These are phyloP conservation scores for Rhodotorula graminis DNA, from an alignment of 768 basidiomycete genomes.

Conservation along the genomic window DNA sequence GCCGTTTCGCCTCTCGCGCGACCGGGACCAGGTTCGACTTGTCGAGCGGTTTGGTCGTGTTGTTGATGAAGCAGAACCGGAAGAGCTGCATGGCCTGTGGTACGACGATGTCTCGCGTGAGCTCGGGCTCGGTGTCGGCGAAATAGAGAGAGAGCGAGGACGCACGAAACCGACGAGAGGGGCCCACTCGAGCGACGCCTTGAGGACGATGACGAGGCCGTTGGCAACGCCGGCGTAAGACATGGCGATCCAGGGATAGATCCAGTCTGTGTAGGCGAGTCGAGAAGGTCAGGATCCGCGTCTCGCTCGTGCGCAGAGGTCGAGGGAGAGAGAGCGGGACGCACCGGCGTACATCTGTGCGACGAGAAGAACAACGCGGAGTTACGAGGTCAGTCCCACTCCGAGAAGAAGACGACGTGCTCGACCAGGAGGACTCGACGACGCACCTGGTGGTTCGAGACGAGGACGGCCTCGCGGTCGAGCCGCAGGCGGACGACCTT, in stretches of 20 bases:
- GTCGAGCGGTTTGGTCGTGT: neutral
- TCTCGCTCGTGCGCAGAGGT: too few species aligned
- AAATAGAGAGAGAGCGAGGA: neutral
- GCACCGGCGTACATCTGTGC: conserved; percentile 55
- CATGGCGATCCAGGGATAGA: conserved; percentile 79
- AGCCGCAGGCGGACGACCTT: conserved; percentile 60
- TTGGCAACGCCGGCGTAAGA: conserved; percentile 66
- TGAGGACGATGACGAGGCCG: conserved; percentile 83
- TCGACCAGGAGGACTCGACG: too few species aligned
- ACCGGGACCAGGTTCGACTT: conserved; percentile 10
- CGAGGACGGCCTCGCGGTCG: conserved; percentile 73
- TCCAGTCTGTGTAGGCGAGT: conserved; percentile 50
- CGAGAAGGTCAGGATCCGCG: neutral
- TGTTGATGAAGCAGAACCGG: conserved; percentile 34
- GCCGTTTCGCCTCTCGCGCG: conserved; percentile 11
- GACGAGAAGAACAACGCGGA: conserved; percentile 52
- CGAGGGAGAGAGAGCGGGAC: too few species aligned
- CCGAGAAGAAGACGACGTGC: too few species aligned
- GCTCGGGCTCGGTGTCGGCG: too few species aligned
- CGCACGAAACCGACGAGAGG: conserved; percentile 65
- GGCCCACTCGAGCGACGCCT: conserved; percentile 79
- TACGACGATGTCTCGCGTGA: neutral
- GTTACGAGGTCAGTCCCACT: neutral
- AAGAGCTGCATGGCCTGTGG: conserved; percentile 33
- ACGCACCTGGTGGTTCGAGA: conserved; percentile 84